Conservation (phyloP, 192 early-diverging fungal genomes). For the Linnemannia hyalina region DNA sequence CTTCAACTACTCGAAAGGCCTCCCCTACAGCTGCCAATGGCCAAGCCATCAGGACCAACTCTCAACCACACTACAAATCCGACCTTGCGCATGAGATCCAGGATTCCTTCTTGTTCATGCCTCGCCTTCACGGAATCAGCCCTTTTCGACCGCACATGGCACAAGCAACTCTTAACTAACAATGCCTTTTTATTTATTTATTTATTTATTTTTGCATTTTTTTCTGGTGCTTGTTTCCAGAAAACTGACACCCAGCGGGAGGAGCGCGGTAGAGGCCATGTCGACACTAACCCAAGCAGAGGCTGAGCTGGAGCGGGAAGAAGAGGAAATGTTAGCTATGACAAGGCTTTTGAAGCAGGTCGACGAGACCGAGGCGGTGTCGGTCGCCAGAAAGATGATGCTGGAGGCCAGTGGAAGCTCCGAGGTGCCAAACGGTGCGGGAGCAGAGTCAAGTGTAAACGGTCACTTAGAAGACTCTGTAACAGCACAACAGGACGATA, state of each 20-base stretch:
- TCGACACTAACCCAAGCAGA: slow-evolving; percentile 4
- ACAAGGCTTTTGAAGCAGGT: slow-evolving; percentile 22
- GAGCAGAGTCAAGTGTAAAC: not conserved
- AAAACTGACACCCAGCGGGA: slow-evolving; percentile 13
- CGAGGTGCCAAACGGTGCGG: not conserved
- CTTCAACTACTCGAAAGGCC: not conserved
- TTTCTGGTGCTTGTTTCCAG: not conserved
- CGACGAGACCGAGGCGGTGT: slow-evolving; percentile 6
- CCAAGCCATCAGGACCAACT: not conserved
- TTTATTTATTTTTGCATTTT: slow-evolving; percentile 9
- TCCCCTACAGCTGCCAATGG: not conserved
- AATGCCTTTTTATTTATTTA: not conserved
- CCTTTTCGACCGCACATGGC: not conserved
- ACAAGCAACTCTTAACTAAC: not conserved
- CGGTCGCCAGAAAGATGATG: slow-evolving; percentile 20
- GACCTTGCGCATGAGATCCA: not conserved
- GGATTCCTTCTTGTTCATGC: not conserved
- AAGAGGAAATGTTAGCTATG: slow-evolving; percentile 38
- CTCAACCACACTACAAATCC: not conserved
- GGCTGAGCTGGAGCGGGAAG: slow-evolving; percentile 29
- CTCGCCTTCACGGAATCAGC: not conserved
- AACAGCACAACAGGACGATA: not conserved
- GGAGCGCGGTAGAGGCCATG: not conserved
- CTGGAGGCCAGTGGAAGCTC: not conserved
- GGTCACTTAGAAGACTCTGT: not conserved